phyloP scores from a whole-genome alignment of 1,139 yeast species.

The Spathaspora jeffriesii region DNA sequence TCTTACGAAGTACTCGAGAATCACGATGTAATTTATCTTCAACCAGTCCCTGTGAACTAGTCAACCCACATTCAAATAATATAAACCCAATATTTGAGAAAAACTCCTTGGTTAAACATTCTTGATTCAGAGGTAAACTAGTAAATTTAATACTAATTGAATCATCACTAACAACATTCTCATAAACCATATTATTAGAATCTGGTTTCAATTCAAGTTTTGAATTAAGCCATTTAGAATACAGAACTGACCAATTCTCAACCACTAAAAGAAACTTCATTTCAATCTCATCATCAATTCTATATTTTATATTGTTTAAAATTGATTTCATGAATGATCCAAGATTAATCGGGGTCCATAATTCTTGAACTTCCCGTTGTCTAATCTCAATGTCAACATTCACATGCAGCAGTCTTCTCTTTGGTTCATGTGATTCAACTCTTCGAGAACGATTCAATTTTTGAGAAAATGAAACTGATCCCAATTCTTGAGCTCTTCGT shows the following conservation, averaged over 20 bases:
- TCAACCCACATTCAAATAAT: conserved; percentile 48
- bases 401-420: conserved; percentile 14
- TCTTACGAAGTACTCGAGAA: conserved; percentile 34
- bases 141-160: conserved; percentile 26
- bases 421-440: conserved; percentile 5
- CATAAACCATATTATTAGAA: conserved; percentile 26
- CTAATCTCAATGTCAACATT: conserved; percentile 22
- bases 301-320: conserved; percentile 22
- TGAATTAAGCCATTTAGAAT: conserved; percentile 48
- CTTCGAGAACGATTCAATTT: conserved; percentile 15
- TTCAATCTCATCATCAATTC: conserved; percentile 19
- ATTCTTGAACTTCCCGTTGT: conserved; percentile 32
- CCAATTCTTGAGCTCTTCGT: conserved; percentile 45
- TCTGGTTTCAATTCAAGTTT: conserved; percentile 36
- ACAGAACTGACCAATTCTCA: conserved; percentile 42
- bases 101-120: conserved; percentile 31
- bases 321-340: conserved; percentile 22
- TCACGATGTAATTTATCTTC: conserved; percentile 35
- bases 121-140: conserved; percentile 37
- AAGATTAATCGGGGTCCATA: conserved; percentile 45
- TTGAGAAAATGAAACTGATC: conserved; percentile 29
- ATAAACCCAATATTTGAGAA: conserved; percentile 41
- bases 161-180: conserved; percentile 21
- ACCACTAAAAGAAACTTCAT: conserved; percentile 40
- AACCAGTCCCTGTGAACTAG: conserved; percentile 14